Conservation (phyloP, 768 basidiomycete species). For the Thelephora ganbajun region DNA sequence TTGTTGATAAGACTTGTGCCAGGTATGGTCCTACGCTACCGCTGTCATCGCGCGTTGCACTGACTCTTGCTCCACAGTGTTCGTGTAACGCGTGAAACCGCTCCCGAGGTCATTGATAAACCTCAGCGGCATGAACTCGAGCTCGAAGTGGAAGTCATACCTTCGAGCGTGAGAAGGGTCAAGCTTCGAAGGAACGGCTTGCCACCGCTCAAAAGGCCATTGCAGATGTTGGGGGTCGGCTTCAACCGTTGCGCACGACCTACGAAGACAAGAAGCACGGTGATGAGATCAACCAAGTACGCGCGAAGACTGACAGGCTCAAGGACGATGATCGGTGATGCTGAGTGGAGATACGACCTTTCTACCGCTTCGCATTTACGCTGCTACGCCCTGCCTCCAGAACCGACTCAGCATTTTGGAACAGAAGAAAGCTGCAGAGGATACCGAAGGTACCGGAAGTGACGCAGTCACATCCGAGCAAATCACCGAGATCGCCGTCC, state of each 20-base stretch:
- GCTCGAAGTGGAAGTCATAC: slow-evolving; percentile 94
- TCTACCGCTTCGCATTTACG: slow-evolving; percentile 75
- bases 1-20: slow-evolving; percentile 86
- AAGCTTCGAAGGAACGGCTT: slow-evolving; percentile 76
- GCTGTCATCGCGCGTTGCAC: background rate
- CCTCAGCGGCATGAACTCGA: slow-evolving; percentile 81
- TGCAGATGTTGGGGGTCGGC: slow-evolving; percentile 72
- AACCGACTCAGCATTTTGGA: slow-evolving; percentile 56
- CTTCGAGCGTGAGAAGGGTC: slow-evolving; percentile 82
- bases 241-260: slow-evolving; percentile 68
- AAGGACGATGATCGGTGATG: slow-evolving; percentile 86
- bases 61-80: slow-evolving; percentile 33
- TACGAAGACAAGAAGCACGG: slow-evolving; percentile 77
- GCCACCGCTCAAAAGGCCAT: slow-evolving; percentile 60
- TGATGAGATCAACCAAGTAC: slow-evolving; percentile 63
- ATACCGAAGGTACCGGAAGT: slow-evolving; percentile 35
- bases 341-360: slow-evolving; percentile 74
- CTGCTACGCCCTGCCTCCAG: slow-evolving; percentile 82
- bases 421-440: slow-evolving; percentile 57
- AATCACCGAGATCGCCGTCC: slow-evolving; percentile 90
- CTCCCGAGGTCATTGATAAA: slow-evolving; percentile 87
- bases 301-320: slow-evolving; percentile 80
- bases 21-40: slow-evolving; percentile 31
- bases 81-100: slow-evolving; percentile 86
- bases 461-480: slow-evolving; percentile 77